Base-by-base conservation (phyloP, 345 rosid genomes). In the Hypericum perforatum region DNA sequence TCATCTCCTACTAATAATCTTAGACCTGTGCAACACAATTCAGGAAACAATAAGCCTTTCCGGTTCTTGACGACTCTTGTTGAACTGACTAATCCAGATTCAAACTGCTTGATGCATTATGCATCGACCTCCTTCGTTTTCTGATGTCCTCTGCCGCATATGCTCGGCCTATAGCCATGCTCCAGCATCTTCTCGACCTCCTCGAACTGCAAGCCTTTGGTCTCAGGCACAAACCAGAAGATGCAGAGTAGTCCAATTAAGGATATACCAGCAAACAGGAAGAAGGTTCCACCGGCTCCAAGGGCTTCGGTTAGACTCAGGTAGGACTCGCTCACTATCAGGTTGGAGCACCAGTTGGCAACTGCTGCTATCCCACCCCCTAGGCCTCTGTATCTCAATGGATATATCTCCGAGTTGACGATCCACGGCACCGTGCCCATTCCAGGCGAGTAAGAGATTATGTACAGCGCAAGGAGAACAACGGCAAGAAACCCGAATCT, bases 341-440 rank as follows among this genome's bases (percentile, higher is more conserved):
- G 85, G 56, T 86, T 84, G 0, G 94, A 79, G 12, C 59, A 49
- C 96, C 94, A 90, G 70, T 86, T 86, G 0, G 80, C 37, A 2
- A 86, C 91, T 0, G 95, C 95, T 0, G 91, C 94, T 5, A 90
- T 79, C 3, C 92, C 96, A 61, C 91, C 97, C 0, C 96, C 89
- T 6, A 80, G 12, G 0, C 96, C 97, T 73, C 95, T 73, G 59
- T 86, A 90, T 49, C 78, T 68, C 22, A 86, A 63, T 0, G 96
- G 97, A 54, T 90, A 90, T 11, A 90, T 90, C 79, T 90, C 96
- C 8, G 97, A 86, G 77, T 87, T 90, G 6, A 87, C 78, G n/a
- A 86, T 79, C 97, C 95, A 80, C 0, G 95, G 96, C n/a, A 66
- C 85, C 0, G 92, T 79, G 3, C 96, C 96, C 89, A 87, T 87